Percentiles rank a stretch among this genome's conserved stretches.
phyloP scores from a whole-genome alignment of 1,139 yeast species.

The Wickerhamiella infanticola region DNA sequence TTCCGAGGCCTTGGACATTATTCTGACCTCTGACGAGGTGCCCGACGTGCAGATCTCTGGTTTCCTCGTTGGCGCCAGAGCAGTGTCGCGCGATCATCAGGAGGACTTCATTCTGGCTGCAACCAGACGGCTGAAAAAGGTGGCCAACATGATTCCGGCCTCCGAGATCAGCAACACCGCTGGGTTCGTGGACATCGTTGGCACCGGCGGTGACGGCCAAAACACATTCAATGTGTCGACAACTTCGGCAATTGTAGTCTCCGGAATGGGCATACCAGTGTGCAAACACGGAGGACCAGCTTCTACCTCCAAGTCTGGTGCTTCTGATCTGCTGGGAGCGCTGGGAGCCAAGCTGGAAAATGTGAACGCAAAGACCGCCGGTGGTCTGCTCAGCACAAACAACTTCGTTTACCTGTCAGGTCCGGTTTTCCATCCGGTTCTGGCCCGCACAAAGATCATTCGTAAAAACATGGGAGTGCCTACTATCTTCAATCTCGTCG shows the following conservation, averaged over 20 bases:
- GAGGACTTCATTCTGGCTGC: slow-evolving; percentile 79
- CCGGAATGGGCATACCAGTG: slow-evolving; percentile 72
- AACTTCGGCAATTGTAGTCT: slow-evolving; percentile 82
- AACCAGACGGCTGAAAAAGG: slow-evolving; percentile 50
- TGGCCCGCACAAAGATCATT: slow-evolving; percentile 69
- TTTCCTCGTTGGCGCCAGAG: slow-evolving; percentile 60
- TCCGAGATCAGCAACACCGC: slow-evolving; percentile 27
- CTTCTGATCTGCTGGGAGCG: slow-evolving; percentile 69
- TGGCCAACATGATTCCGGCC: slow-evolving; percentile 18
- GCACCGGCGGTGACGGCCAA: slow-evolving; percentile 98
- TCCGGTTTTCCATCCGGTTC: slow-evolving; percentile 88
- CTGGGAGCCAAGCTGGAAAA: slow-evolving; percentile 65
- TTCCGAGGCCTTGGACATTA: slow-evolving; percentile 40
- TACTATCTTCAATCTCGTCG: slow-evolving; percentile 81
- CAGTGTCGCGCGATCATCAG: slow-evolving; percentile 64
- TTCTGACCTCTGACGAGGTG: slow-evolving; percentile 40
- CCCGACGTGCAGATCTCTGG: slow-evolving; percentile 62
- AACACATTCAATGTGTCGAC: slow-evolving; percentile 94
- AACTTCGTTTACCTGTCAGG: slow-evolving; percentile 73
- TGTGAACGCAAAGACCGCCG: slow-evolving; percentile 51
- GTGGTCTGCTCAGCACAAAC: slow-evolving; percentile 39
- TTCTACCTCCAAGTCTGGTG: slow-evolving; percentile 79
- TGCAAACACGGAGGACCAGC: slow-evolving; percentile 97
- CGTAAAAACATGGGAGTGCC: slow-evolving; percentile 73
- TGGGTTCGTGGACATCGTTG: slow-evolving; percentile 79